phyloP scores from a whole-genome alignment of 2,329 filamentous ascomycete genomes.

The Colletotrichum australisinense region DNA sequence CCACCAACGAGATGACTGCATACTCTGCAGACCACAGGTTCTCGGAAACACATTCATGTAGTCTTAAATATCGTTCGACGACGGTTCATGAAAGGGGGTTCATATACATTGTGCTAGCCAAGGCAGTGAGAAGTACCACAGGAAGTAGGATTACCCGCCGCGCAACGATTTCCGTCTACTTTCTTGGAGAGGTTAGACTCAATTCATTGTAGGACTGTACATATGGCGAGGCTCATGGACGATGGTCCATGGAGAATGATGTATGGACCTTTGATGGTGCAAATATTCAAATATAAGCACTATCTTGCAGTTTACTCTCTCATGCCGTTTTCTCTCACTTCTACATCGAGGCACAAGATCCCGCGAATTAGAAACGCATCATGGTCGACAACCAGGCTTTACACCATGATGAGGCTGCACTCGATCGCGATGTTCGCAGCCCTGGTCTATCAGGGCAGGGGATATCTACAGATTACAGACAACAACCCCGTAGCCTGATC shows the following conservation, averaged over 20 bases:
- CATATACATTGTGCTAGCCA: not conserved
- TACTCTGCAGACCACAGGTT: not conserved
- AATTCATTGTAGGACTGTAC: not conserved
- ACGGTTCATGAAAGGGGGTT: not conserved
- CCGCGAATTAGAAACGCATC: not conserved
- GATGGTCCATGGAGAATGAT: not conserved
- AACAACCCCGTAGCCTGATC: not conserved
- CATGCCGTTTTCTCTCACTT: not conserved
- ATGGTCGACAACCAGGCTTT: not conserved
- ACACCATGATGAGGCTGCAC: not conserved
- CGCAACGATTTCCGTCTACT: not conserved
- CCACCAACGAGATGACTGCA: not conserved
- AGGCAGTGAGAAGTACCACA: not conserved
- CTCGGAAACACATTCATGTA: not conserved
- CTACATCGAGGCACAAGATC: not conserved
- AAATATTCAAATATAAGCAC: not conserved
- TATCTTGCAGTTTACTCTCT: not conserved
- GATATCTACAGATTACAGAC: not conserved
- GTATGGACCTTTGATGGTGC: not conserved
- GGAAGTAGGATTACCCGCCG: not conserved
- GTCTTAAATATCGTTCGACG: no score
- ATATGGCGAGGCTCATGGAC: not conserved
- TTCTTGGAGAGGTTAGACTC: not conserved
- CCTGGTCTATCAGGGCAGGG: not conserved
- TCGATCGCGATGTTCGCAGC: not conserved